These are phyloP conservation scores for Podospora comata DNA, from an alignment of 495 filamentous ascomycete species.

Conservation along the genomic window DNA sequence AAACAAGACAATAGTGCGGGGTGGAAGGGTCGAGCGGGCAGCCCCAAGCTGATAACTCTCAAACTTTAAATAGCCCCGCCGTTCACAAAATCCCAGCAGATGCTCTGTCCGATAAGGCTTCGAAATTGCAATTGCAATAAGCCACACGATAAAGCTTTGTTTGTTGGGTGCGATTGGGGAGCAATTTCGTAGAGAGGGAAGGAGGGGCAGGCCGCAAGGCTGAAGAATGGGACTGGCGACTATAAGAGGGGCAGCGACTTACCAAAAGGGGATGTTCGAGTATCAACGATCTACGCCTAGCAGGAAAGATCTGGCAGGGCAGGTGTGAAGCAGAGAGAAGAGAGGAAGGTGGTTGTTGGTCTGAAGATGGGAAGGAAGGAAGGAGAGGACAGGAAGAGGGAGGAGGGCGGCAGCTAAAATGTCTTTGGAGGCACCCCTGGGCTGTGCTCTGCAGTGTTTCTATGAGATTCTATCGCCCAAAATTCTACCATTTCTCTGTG, in stretches of 20 bases:
- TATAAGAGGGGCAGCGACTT: constrained; percentile 14
- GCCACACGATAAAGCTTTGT: not conserved
- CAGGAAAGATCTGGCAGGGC: not conserved
- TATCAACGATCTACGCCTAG: constrained; percentile 23
- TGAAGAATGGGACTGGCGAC: constrained; percentile 7
- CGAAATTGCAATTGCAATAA: not conserved
- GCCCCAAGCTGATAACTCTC: not conserved
- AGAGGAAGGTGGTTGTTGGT: constrained; percentile 19
- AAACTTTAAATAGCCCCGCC: not conserved
- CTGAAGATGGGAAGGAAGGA: constrained; percentile 24
- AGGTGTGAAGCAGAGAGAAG: constrained; percentile 18
- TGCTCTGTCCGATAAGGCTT: not conserved
- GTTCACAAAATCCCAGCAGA: not conserved
- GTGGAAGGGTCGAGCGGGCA: constrained; percentile 5
- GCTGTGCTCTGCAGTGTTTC: constrained; percentile 33
- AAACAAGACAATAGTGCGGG: not conserved
- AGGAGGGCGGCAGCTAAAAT: constrained; percentile 37
- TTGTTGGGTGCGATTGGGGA: not conserved
- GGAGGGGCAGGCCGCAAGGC: not conserved
- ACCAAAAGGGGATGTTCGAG: constrained; percentile 20
- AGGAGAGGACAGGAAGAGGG: constrained; percentile 18
- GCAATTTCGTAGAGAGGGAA: not conserved
- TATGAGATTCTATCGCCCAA: constrained; percentile 40
- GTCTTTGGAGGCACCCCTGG: constrained; percentile 27
- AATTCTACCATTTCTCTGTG: constrained; percentile 33